Evolutionary conservation across 2,329 filamentous ascomycete genomes (phyloP).

Genomic region (Diaporthe nobilis): DNA sequence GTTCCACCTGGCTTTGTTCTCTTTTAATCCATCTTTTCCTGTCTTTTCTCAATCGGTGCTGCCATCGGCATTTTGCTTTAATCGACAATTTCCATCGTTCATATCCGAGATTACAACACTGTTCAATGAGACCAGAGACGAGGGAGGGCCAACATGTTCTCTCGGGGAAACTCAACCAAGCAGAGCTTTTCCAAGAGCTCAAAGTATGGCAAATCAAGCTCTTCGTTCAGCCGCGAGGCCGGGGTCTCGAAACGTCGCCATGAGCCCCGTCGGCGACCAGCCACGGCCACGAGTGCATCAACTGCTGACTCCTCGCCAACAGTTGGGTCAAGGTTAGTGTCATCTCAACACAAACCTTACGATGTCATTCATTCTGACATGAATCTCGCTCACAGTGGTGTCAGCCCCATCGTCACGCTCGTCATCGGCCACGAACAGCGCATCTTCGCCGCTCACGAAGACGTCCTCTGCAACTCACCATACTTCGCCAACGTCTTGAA

Average conservation of each 20-base stretch:
- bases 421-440: conserved; percentile 85
- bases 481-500: conserved; percentile 80
- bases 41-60: neutral
- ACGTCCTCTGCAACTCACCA: conserved; percentile 82
- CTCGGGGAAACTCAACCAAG: conserved; percentile 56
- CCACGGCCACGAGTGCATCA: conserved; percentile 59
- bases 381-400: conserved; percentile 56
- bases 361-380: conserved; percentile 21
- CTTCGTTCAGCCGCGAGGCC: conserved; percentile 68
- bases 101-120: neutral
- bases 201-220: conserved; percentile 64
- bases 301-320: conserved; percentile 55
- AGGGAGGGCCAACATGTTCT: conserved; percentile 59
- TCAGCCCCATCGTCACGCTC: conserved; percentile 81
- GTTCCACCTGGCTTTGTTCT: neutral
- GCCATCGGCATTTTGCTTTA: neutral
- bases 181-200: conserved; percentile 69
- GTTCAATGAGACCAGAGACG: conserved; percentile 29
- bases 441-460: conserved; percentile 92
- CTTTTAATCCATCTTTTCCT: neutral
- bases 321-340: conserved; percentile 59
- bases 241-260: conserved; percentile 69
- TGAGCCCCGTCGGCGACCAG: conserved; percentile 64
- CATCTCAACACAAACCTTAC: neutral
- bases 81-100: neutral